A percentile compares a stretch with the other conserved stretches of the same genome.
Conservation (phyloP, 2,329 filamentous ascomycete genomes). For the Epicoccum sorghinum region DNA sequence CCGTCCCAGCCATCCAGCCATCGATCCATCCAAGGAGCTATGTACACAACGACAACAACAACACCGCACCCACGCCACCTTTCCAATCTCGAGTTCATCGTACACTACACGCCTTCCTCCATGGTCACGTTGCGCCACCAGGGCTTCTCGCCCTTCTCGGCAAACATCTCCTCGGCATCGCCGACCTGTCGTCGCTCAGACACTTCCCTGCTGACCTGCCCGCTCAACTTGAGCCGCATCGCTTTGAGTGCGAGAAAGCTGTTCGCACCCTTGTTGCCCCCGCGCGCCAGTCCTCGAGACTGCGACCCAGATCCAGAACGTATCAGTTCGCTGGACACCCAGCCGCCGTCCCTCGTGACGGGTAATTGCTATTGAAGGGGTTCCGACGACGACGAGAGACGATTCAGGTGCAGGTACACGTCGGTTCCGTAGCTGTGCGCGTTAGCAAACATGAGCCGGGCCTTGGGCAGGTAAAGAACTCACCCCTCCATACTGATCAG, state of each 20-base stretch:
- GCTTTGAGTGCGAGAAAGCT: constrained; percentile 55
- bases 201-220: constrained; percentile 64
- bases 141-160: constrained; percentile 42
- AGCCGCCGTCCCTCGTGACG: constrained; percentile 78
- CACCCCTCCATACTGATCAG: constrained; percentile 99
- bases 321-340: constrained; percentile 48
- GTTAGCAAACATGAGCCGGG: background rate
- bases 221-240: constrained; percentile 73
- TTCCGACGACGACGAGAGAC: constrained; percentile 92
- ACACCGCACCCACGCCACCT: too few species aligned
- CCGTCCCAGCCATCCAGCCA: too few species aligned
- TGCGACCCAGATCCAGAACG: constrained; percentile 21
- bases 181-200: constrained; percentile 89
- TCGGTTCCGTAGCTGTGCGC: constrained; percentile 86
- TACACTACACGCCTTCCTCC: constrained; percentile 53
- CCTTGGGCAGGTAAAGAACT: constrained; percentile 48
- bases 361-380: constrained; percentile 91
- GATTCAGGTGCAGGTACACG: constrained; percentile 96
- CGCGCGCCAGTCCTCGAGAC: constrained; percentile 65
- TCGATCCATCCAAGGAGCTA: background rate
- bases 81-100: background rate
- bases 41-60: background rate
- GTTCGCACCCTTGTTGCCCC: constrained; percentile 8
- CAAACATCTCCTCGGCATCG: constrained; percentile 78
- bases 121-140: constrained; percentile 59